Evolutionary conservation across 106 monocot genomes (phyloP), one percentile per base, ranked within the genome.

Genomic region (Agapanthus africanus): DNA sequence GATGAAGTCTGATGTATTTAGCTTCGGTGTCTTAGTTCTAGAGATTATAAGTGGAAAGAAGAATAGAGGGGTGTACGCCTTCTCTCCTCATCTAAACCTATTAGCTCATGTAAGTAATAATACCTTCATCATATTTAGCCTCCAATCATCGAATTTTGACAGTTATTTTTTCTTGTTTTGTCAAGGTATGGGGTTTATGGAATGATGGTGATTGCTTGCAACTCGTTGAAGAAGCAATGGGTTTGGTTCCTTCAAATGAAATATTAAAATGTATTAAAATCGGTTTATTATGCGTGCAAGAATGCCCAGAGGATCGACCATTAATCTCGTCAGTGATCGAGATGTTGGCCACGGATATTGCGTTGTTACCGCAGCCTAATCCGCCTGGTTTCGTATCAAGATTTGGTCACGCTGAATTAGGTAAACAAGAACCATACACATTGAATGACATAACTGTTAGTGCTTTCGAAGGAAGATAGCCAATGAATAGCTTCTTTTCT

Each of bases 1-100:
- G 1, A 51, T 39, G 11, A 79, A 79, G 44, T 73, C 73, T 4
- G 79, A 79, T 62, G 68, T 79, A 7, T 79, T 56, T 39, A 79
- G 73, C 27, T 79, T 59, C 15, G 79, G 79, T 7, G 68, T 79
- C 28, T 19, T 79, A 15, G 11, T 78, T 15, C 30, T 79, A 15
- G 73, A 79, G 39, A 63, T 79, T 35, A 31, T 79, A 6, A 69
- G 67, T n/a, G 79, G 73, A 15, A 47, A 59, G 1, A 79, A 69
- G 22, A 73, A 73, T 61, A 62, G 51, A n/a, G 60, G 70, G 60
- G 70, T 44, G 49, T 75, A 37, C 13, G 8, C 34, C 21, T n/a
- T 26, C 9, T 16, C 33, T 33, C 37, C 16, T 26, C 13, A 40
- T 35, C 16, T 49, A 13, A 28, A 49, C 47, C 70, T 77, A 50